These are phyloP conservation scores for Solanum chiquidenum DNA, from an alignment of 257 asterid species.

Conservation along the genomic window DNA sequence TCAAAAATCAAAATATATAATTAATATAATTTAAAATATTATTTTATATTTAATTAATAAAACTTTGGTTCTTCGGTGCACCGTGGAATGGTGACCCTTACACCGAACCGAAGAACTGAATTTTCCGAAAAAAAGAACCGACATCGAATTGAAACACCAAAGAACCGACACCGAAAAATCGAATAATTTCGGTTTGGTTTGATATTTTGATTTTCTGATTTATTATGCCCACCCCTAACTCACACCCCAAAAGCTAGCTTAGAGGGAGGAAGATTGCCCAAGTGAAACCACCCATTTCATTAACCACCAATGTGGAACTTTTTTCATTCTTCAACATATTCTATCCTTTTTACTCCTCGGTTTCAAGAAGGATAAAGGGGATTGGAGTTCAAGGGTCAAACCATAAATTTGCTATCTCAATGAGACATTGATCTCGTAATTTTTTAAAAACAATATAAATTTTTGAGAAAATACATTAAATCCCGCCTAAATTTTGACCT, in stretches of 20 bases:
- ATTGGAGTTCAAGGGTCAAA: background rate
- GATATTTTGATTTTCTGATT: too few species aligned
- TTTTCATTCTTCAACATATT: background rate
- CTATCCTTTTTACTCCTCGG: background rate
- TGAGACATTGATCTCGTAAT: background rate
- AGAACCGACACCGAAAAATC: too few species aligned
- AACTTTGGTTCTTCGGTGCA: too few species aligned
- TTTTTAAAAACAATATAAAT: background rate
- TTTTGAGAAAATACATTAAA: background rate
- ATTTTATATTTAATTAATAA: too few species aligned
- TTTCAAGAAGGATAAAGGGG: background rate
- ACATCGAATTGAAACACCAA: too few species aligned
- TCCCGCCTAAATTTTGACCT: too few species aligned
- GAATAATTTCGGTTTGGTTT: too few species aligned
- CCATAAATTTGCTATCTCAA: background rate
- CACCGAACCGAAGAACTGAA: too few species aligned
- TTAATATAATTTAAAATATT: too few species aligned
- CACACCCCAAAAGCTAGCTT: background rate
- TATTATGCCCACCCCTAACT: background rate
- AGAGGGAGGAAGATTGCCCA: background rate
- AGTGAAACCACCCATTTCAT: background rate
- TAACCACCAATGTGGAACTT: background rate
- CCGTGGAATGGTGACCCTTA: too few species aligned
- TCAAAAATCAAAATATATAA: too few species aligned
- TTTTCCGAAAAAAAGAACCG: too few species aligned